These are phyloP conservation scores for Rhizopogon vulgaris DNA, from an alignment of 768 basidiomycete genomes.

Conservation along the genomic window DNA sequence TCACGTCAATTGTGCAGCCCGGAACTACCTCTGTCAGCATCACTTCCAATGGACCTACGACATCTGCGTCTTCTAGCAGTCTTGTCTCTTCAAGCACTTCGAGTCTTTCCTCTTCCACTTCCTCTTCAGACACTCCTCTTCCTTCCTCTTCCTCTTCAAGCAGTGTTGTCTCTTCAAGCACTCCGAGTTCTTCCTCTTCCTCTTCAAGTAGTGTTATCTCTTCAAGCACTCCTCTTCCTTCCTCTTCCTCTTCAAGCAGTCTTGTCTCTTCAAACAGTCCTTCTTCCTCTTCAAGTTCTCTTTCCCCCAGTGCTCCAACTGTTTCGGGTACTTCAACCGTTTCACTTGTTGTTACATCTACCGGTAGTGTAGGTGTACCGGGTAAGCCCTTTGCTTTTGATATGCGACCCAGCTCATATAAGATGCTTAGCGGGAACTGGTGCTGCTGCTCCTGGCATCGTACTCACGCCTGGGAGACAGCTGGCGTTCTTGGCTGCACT, in stretches of 20 bases:
- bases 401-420: not conserved
- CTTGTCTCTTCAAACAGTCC: too few relatives aligned
- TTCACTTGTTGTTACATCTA: not conserved
- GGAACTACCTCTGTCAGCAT: not conserved
- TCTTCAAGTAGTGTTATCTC: too few relatives aligned
- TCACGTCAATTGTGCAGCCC: not conserved
- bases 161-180: too few relatives aligned
- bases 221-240: too few relatives aligned
- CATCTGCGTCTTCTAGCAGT: not conserved
- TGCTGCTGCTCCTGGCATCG: constrained; percentile 8
- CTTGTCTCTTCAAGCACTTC: too few relatives aligned
- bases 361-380: not conserved
- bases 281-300: not conserved
- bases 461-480: not conserved
- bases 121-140: too few relatives aligned
- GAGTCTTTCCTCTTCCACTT: too few relatives aligned
- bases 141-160: too few relatives aligned
- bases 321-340: not conserved
- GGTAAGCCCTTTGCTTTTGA: not conserved
- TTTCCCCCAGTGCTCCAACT: not conserved
- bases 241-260: too few relatives aligned
- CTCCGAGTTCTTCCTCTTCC: too few relatives aligned
- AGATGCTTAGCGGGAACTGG: not conserved
- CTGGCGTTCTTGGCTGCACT: constrained; percentile 4
- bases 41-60: not conserved